Evolutionary conservation across 495 filamentous ascomycete genomes (phyloP), one percentile per base, ranked within the genome.

Genomic region (Lepidopterella palustris): DNA sequence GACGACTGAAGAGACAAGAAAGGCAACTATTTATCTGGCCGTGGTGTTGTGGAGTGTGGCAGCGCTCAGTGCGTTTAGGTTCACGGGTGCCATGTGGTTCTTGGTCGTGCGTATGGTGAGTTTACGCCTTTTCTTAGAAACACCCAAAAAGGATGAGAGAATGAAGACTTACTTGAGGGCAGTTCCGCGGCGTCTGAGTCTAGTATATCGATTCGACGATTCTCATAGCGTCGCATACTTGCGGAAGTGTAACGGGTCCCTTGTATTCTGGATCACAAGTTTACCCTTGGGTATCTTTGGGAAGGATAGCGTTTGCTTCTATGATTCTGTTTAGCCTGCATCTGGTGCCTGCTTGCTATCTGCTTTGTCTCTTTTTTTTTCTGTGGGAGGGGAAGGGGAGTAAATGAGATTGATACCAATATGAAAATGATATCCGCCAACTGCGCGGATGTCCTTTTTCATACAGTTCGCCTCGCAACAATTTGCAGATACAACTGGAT

Each of bases 41-140:
- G 85, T 97, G 18, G 87, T 97, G 23, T 74, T 99, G 51, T 97
- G 92, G 90, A 86, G 81, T 71, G 95, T 99, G 35, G 95, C 95
- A 0, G 95, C 77, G 1, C 70, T 97, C 53, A 88, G 84, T 3
- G 82, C 85, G 20, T 92, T 99, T 72, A 90, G 95, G 71, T 97
- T 97, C 67, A 70, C 91, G 29, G 95, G 95, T 8, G 89, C 88
- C 0, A 75, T 90, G 71, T 99, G 95, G 95, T 99, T 95, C 73
- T 84, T 97, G 80, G 79, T 97, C 67, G 85, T 96, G 58, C 80
- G 93, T 65, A 82, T 96, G 84, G 92, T 93, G 65, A 84, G 89
- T 73, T 61, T 60, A 40, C 49, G 60, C 59, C 52, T 11, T 26
- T 13, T 8, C 40, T 24, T 9, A 50, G 47, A 18, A n/a, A n/a